Evolutionary conservation across 208 protist genomes (phyloP), one percentile per base, ranked within the genome.

Genomic region (Entamoeba dispar): DNA sequence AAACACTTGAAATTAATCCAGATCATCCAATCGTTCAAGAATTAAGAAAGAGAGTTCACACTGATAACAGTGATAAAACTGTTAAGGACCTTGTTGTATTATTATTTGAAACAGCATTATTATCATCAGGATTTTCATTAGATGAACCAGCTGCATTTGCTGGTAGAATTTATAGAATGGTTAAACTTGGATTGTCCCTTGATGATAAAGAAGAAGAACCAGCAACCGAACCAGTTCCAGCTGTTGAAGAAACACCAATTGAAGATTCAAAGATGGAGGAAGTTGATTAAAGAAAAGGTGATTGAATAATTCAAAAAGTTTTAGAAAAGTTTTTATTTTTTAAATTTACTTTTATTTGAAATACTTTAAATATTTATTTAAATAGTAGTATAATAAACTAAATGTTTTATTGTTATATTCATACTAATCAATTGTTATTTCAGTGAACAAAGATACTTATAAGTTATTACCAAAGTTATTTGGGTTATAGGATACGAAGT

Each of bases 1-100:
- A 99, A 97, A 99, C 97, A 49, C 95, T 99, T 93, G 98, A 99
- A 96, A 96, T 99, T 95, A 99, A 99, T 96, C 97, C 98, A 43
- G 94, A 97, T 52, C 97, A 99, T 96, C 49, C 97, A 51, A 99
- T 99, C 95, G 96, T 99, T 91, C 96, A 95, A 93, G 96, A 98
- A 94, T 97, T 99, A 12, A 94, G 96, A 50, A 96, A 98, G 93
- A 97, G 97, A 94, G 96, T 97, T 93, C 52, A 61, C 52, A 97
- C 98, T 51, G 95, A 93, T 5, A 97, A 98, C 94, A 95, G 97
- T 94, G 97, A 97, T 94, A 97, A 98, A 95, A 98, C 98, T 95
- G 96, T 98, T 92, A 99, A 99, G 96, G 98, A 99, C 95, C 96
- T 99, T 38, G 96, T 99, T 86, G 97, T 93, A 94, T 96, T 99